A percentile compares a stretch with the other conserved stretches of the same genome.
Evolutionary conservation across 1,139 yeast genomes (phyloP).

Genomic region (Wickerhamomyces sp.): DNA sequence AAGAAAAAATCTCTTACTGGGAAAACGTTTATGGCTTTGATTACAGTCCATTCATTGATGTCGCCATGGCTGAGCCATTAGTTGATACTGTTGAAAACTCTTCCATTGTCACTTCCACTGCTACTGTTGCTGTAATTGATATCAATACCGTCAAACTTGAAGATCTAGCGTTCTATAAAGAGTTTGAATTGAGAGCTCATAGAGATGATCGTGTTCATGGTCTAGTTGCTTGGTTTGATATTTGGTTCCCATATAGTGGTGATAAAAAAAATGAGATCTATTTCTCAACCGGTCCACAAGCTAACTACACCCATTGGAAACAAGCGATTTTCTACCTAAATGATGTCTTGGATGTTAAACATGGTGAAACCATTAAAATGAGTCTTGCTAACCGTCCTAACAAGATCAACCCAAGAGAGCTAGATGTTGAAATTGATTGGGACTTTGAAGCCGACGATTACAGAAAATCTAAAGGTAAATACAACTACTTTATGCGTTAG

Average conservation of each 20-base stretch:
- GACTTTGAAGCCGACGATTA: conserved; percentile 40
- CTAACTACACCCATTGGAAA: conserved; percentile 90
- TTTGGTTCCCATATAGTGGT: conserved; percentile 60
- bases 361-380: conserved; percentile 75
- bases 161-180: conserved; percentile 68
- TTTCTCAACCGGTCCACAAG: conserved; percentile 80
- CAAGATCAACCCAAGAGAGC: conserved; percentile 72
- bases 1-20: conserved; percentile 93
- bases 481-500: conserved; percentile 63
- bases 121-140: conserved; percentile 75
- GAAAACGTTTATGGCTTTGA: conserved; percentile 96
- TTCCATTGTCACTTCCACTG: conserved; percentile 69
- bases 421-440: conserved; percentile 61
- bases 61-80: conserved; percentile 89
- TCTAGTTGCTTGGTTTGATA: conserved; percentile 90
- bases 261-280: conserved; percentile 52
- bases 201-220: conserved; percentile 87
- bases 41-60: conserved; percentile 64
- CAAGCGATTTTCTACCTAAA: conserved; percentile 92
- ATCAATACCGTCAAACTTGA: conserved; percentile 83
- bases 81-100: conserved; percentile 88
- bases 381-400: conserved; percentile 75
- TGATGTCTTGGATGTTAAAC: conserved; percentile 72
- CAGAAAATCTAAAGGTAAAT: conserved; percentile 39
- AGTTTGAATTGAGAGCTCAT: conserved; percentile 66